phyloP scores from a whole-genome alignment of 305 asterid species.

The Solanum hybrid region DNA sequence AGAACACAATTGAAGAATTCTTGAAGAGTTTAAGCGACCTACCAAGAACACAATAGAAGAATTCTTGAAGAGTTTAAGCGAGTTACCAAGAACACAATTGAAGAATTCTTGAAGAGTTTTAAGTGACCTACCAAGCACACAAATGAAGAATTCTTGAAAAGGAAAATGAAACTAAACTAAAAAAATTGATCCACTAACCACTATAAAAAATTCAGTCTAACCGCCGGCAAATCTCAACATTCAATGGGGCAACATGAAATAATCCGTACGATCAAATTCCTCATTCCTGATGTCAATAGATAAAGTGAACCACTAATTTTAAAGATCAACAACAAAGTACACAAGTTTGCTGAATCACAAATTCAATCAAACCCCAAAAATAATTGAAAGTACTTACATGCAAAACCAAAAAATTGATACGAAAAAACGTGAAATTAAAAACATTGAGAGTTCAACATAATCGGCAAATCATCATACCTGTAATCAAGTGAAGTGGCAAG shows the following conservation, averaged over 20 bases:
- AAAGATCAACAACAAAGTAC: neutral
- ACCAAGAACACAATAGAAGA: neutral
- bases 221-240: neutral
- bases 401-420: neutral
- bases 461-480: neutral
- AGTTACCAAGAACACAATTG: neutral
- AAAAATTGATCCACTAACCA: neutral
- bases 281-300: neutral
- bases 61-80: neutral
- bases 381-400: neutral
- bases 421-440: neutral
- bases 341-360: neutral
- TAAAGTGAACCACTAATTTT: neutral
- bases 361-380: neutral
- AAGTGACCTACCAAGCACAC: neutral
- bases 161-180: neutral
- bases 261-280: neutral
- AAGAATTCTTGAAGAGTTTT: neutral
- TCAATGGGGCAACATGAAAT: neutral
- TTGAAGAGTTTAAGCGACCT: neutral
- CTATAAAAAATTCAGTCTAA: neutral
- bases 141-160: neutral
- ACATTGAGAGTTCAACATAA: neutral
- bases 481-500: neutral
- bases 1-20: neutral